Evolutionary conservation across 768 basidiomycete genomes (phyloP).

Genomic region (Kwoniella heveanensis): DNA sequence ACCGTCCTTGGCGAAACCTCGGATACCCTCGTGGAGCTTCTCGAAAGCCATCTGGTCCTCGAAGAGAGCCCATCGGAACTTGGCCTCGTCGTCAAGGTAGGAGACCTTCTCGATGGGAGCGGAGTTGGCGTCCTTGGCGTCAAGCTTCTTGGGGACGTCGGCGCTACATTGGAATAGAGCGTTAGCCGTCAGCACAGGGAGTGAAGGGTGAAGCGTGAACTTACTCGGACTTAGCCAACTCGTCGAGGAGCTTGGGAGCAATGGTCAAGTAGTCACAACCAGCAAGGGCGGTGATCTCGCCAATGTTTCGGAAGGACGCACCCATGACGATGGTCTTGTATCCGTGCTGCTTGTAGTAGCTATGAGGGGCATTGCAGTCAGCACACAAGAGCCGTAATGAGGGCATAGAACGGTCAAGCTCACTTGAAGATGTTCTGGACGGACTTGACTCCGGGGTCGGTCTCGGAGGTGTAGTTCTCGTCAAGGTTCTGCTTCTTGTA

Average conservation of each 20-base stretch:
- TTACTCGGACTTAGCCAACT: constrained; percentile 67
- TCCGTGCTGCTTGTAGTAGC: constrained; percentile 88
- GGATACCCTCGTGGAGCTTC: constrained; percentile 97
- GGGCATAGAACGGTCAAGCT: constrained; percentile 24
- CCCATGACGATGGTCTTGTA: constrained; percentile 99
- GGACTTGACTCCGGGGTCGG: constrained; percentile 92
- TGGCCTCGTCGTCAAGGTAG: constrained; percentile 87
- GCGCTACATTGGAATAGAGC: too few species aligned
- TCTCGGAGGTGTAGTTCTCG: constrained; percentile 76
- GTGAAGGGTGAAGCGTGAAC: background rate
- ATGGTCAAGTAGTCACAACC: constrained; percentile 99
- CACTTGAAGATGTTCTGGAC: constrained; percentile 98
- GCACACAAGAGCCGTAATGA: background rate
- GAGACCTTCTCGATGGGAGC: constrained; percentile 75
- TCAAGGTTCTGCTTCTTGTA: constrained; percentile 85
- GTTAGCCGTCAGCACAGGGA: too few species aligned
- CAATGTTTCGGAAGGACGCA: constrained; percentile 95
- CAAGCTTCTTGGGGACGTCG: constrained; percentile 81
- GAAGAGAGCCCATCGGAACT: constrained; percentile 92
- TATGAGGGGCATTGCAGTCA: constrained; percentile 6
- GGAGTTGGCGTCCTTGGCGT: constrained; percentile 59
- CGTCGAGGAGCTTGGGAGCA: constrained; percentile 82
- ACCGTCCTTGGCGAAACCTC: constrained; percentile 96
- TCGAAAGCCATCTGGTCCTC: constrained; percentile 98
- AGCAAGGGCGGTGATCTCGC: constrained; percentile 92